Conservation (phyloP, 2,329 filamentous ascomycete genomes). For the Plenodomus lindquistii region DNA sequence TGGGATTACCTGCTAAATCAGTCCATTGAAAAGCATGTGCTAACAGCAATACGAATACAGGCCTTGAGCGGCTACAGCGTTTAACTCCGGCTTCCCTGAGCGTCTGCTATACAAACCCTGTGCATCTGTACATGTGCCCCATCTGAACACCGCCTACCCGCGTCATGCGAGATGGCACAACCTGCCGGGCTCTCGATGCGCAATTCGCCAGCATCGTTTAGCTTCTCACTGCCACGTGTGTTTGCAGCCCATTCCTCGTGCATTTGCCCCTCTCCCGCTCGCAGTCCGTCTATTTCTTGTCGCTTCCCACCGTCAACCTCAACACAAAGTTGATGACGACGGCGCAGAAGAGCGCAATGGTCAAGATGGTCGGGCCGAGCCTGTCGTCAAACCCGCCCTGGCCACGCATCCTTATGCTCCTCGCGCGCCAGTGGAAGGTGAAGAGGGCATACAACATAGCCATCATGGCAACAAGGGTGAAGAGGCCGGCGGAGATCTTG, state of each 20-base stretch:
- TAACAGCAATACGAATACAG: neutral
- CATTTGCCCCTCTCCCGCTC: too few species aligned
- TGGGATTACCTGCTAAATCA: neutral
- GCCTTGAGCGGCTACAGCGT: neutral
- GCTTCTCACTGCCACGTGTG: neutral
- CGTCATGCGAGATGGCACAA: neutral
- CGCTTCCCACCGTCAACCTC: constrained; percentile 36
- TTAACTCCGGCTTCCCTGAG: neutral
- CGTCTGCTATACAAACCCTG: too few species aligned
- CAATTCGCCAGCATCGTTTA: too few species aligned
- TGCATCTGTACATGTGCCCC: neutral
- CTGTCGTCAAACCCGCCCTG: constrained; percentile 97
- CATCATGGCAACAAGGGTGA: constrained; percentile 91
- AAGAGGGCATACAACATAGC: constrained; percentile 94
- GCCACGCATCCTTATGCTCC: constrained; percentile 85
- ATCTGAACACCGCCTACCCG: neutral
- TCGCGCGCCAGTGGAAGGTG: constrained; percentile 97
- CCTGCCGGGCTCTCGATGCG: too few species aligned
- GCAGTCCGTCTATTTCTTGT: constrained; percentile 10
- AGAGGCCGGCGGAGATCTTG: constrained; percentile 90
- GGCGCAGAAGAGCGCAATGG: constrained; percentile 81
- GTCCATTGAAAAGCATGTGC: neutral
- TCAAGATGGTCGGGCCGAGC: constrained; percentile 88
- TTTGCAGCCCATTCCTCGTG: neutral
- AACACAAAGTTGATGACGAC: constrained; percentile 97